phyloP scores from a whole-genome alignment of 495 filamentous ascomycete species.

The Hypoxylon crocopeplum region DNA sequence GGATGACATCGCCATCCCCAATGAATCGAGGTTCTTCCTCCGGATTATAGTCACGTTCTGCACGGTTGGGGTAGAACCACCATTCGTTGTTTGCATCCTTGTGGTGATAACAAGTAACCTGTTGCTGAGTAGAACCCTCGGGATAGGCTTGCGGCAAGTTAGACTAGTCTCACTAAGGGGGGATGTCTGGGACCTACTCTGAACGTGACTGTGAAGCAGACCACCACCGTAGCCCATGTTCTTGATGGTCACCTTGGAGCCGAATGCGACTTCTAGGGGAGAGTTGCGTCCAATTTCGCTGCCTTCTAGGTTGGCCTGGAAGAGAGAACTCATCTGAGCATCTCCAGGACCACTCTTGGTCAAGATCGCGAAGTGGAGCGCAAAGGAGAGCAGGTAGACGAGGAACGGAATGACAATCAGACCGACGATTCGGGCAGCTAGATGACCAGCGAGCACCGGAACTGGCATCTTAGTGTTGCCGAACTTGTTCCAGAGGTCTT shows the following conservation, averaged over 20 bases:
- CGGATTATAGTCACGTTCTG: conserved; percentile 72
- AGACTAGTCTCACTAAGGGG: neutral
- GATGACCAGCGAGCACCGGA: conserved; percentile 78
- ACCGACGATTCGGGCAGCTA: conserved; percentile 80
- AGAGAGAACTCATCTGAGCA: conserved; percentile 98
- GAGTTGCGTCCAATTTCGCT: conserved; percentile 94
- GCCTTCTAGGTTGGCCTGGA: conserved; percentile 93
- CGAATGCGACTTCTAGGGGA: conserved; percentile 86
- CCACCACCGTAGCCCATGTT: conserved; percentile 99
- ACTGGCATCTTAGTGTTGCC: conserved; percentile 90
- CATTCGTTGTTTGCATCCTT: conserved; percentile 99
- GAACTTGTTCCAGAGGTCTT: conserved; percentile 98
- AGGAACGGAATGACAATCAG: conserved; percentile 85
- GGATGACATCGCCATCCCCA: conserved; percentile 78
- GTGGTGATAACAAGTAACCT: conserved; percentile 99
- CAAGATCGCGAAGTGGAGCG: conserved; percentile 87
- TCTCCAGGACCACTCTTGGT: conserved; percentile 96
- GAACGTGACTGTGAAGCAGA: conserved; percentile 95
- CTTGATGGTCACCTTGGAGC: conserved; percentile 91
- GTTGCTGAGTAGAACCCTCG: conserved; percentile 92
- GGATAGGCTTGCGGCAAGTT: conserved; percentile 68
- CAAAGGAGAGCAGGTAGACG: conserved; percentile 96
- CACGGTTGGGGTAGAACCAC: conserved; percentile 95
- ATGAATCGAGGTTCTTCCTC: conserved; percentile 74
- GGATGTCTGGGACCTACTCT: conserved; percentile 51